Percentiles rank a stretch among this genome's conserved stretches.
Evolutionary conservation across 352 stramenopile genomes (phyloP).

Genomic region (Phytophthora melonis): DNA sequence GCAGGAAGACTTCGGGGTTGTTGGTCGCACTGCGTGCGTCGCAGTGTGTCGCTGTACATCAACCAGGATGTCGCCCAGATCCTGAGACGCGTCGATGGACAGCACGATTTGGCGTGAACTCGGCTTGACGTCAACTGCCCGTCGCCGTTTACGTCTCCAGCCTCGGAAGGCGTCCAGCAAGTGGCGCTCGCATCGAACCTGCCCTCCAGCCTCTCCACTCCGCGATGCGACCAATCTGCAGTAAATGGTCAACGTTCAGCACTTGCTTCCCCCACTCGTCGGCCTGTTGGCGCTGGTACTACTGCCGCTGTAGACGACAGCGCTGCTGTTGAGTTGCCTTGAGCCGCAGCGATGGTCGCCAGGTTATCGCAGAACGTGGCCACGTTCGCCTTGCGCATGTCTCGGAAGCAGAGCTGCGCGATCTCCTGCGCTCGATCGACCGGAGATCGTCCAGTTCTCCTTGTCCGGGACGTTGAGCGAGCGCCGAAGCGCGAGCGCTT

Average conservation of each 20-base stretch:
- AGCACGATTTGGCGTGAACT: slow-evolving; percentile 87
- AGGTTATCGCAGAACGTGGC: slow-evolving; percentile 71
- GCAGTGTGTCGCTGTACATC: slow-evolving; percentile 88
- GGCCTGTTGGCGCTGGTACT: background rate
- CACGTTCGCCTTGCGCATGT: slow-evolving; percentile 76
- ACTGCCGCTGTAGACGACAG: background rate
- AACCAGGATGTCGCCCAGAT: slow-evolving; percentile 74
- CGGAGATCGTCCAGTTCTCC: slow-evolving; percentile 70
- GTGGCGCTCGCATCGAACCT: slow-evolving; percentile 70
- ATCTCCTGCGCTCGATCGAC: slow-evolving; percentile 75
- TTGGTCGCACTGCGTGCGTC: slow-evolving; percentile 62
- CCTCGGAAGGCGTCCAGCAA: slow-evolving; percentile 79
- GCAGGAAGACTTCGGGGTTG: slow-evolving; percentile 71
- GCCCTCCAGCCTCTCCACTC: slow-evolving; percentile 70
- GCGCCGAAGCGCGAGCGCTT: slow-evolving; percentile 62
- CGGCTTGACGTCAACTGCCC: slow-evolving; percentile 75
- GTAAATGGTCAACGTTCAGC: slow-evolving; percentile 78
- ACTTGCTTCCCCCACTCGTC: slow-evolving; percentile 29
- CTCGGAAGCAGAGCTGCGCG: slow-evolving; percentile 71
- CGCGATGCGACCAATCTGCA: slow-evolving; percentile 75
- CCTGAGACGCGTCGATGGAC: slow-evolving; percentile 72
- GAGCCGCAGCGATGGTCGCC: slow-evolving; percentile 49
- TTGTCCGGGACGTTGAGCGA: slow-evolving; percentile 71
- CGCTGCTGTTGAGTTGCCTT: slow-evolving; percentile 46
- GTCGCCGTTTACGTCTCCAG: slow-evolving; percentile 83